Percentiles rank a stretch among this genome's conserved stretches.
Conservation (phyloP, 306 rosid species). For the Luffa aegyptiaca region DNA sequence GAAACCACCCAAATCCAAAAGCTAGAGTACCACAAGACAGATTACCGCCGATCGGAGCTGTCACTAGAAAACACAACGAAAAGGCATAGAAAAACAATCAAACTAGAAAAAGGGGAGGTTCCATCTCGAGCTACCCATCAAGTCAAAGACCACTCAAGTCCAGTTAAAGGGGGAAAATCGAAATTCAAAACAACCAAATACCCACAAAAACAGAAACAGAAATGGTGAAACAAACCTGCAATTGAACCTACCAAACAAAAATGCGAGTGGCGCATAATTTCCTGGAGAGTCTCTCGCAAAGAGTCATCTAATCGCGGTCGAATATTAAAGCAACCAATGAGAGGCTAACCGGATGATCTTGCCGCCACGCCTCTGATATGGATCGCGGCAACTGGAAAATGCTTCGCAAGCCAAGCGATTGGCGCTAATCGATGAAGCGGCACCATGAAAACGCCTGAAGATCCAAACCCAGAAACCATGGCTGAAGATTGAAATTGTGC, state of each 20-base stretch:
- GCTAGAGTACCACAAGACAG: neutral
- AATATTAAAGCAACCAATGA: neutral
- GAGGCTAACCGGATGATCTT: neutral
- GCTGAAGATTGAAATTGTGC: neutral
- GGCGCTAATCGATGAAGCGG: neutral
- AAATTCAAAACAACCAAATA: neutral
- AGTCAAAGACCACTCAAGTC: neutral
- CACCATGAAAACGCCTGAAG: neutral
- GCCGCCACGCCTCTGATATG: neutral
- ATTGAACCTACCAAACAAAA: neutral
- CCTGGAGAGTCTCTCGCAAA: neutral
- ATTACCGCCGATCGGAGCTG: neutral
- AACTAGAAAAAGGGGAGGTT: neutral
- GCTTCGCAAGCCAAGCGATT: neutral
- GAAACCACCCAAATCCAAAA: neutral
- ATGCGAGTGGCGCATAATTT: neutral
- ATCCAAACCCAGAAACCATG: neutral
- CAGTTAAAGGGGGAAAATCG: neutral
- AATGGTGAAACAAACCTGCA: slow-evolving; percentile 1
- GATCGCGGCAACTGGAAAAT: slow-evolving; percentile 2
- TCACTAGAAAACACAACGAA: neutral
- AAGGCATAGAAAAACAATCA: neutral
- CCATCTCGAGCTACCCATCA: neutral
- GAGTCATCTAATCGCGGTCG: neutral
- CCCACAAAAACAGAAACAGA: neutral